Conservation (phyloP, 306 rosid genomes). For the Vigna mungo region DNA sequence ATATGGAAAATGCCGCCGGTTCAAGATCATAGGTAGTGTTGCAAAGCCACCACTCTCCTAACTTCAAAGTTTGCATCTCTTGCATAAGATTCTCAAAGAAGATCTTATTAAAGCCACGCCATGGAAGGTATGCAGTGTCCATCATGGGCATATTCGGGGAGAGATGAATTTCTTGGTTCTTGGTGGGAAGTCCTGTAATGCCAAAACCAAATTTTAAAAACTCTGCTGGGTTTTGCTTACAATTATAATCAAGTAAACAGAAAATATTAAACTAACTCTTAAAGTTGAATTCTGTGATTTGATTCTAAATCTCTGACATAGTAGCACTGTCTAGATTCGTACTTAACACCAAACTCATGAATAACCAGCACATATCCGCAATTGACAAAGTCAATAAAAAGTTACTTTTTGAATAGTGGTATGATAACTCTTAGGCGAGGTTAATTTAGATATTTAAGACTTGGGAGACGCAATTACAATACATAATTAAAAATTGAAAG, state of each 20-base stretch:
- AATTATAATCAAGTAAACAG: neutral
- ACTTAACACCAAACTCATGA: too few relatives aligned
- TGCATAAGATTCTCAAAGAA: neutral
- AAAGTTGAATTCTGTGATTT: neutral
- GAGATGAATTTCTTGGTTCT: slow-evolving; percentile 44
- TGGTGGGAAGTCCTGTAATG: slow-evolving; percentile 41
- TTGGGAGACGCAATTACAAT: neutral
- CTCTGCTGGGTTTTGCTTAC: too few relatives aligned
- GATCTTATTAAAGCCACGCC: slow-evolving; percentile 8
- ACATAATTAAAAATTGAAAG: neutral
- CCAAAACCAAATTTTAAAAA: neutral
- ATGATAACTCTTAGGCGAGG: too few relatives aligned
- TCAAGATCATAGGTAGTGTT: too few relatives aligned
- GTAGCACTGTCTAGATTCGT: too few relatives aligned
- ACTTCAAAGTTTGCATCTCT: slow-evolving; percentile 23
- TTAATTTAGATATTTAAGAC: too few relatives aligned
- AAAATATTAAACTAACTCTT: neutral
- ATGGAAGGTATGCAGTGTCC: slow-evolving; percentile 35
- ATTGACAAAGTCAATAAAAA: too few relatives aligned
- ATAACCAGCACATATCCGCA: too few relatives aligned
- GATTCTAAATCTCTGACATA: too few relatives aligned
- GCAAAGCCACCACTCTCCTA: slow-evolving; percentile 54
- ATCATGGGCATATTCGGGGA: slow-evolving; percentile 36
- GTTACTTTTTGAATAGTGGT: too few relatives aligned
- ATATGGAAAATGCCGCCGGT: too few relatives aligned